Conservation (phyloP, 1,284 basidiomycete species). For the Ustilago curta region DNA sequence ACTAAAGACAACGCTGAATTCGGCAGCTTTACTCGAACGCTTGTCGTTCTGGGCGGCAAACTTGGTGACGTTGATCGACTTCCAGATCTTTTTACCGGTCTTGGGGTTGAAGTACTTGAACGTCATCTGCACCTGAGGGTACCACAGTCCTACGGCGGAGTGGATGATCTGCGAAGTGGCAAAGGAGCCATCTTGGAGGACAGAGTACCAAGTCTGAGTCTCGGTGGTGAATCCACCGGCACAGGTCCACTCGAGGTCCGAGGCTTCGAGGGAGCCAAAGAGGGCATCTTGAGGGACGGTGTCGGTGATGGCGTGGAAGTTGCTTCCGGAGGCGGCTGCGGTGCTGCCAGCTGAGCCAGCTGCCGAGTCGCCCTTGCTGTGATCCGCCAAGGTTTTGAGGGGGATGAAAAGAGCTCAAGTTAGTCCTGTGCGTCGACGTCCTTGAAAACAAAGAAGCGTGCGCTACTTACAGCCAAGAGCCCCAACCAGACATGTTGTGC, state of each 20-base stretch:
- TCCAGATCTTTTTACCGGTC: conserved; percentile 84
- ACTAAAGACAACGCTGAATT: conserved; percentile 78
- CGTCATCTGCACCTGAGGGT: conserved; percentile 93
- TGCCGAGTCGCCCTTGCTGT: conserved; percentile 33
- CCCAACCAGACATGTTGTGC: conserved; percentile 64
- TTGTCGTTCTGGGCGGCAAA: conserved; percentile 80
- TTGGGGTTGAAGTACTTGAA: conserved; percentile 87
- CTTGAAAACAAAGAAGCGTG: too few relatives aligned
- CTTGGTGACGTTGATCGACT: conserved; percentile 86
- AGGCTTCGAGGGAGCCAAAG: conserved; percentile 77
- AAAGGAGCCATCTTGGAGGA: conserved; percentile 83
- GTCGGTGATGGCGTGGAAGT: conserved; percentile 66
- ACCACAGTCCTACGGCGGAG: conserved; percentile 90
- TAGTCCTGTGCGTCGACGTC: too few relatives aligned
- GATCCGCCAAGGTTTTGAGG: too few relatives aligned
- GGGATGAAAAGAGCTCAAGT: too few relatives aligned
- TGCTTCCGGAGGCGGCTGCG: conserved; percentile 46
- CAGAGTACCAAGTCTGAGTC: conserved; percentile 89
- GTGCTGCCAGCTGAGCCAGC: conserved; percentile 17
- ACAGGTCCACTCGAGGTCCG: conserved; percentile 86
- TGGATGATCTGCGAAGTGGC: conserved; percentile 94
- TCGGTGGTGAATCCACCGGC: conserved; percentile 87
- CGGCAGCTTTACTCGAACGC: conserved; percentile 87
- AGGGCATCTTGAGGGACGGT: conserved; percentile 70
- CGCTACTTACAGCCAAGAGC: conserved; percentile 54